These are phyloP conservation scores for Umbelopsis sp. DNA, from an alignment of 371 early-diverging fungal species.

Conservation along the genomic window DNA sequence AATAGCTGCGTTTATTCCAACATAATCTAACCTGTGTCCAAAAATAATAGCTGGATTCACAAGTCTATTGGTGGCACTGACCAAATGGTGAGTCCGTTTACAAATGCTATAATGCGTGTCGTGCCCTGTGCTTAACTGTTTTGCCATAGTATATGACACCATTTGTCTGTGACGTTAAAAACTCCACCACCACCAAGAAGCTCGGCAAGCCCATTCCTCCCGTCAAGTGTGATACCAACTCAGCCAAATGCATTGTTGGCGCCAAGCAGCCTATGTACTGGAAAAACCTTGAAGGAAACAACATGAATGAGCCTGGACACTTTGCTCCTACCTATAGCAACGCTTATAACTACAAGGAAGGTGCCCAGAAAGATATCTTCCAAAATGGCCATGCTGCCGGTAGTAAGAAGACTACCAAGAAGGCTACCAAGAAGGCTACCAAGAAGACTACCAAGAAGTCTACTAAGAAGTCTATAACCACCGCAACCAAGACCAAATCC, in stretches of 20 bases:
- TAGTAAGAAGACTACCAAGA: background rate
- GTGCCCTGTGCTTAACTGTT: background rate
- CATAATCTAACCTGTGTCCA: background rate
- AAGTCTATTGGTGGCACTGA: conserved; percentile 15
- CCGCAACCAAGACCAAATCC: too few species aligned
- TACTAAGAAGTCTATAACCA: background rate
- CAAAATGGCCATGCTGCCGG: conserved; percentile 8
- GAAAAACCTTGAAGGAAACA: conserved; percentile 4
- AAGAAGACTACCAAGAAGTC: background rate
- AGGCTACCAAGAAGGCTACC: background rate
- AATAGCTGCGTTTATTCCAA: background rate
- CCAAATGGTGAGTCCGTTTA: conserved; percentile 2
- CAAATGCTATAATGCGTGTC: background rate
- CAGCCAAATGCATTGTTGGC: conserved; percentile 4
- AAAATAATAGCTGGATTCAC: conserved; percentile 2
- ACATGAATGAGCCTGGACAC: background rate
- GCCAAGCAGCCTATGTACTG: conserved; percentile 15
- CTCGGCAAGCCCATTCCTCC: conserved; percentile 10
- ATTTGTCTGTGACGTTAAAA: conserved; percentile 8
- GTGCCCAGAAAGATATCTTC: conserved; percentile 1
- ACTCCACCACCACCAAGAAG: background rate
- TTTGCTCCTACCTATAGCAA: conserved; percentile 12
- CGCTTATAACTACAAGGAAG: conserved; percentile 12
- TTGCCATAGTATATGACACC: conserved; percentile 8
- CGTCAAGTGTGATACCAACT: conserved; percentile 10